Percentiles rank a stretch among this genome's conserved stretches.
These are phyloP conservation scores for Cornus suecica DNA, from an alignment of 148 eudicot species.

Conservation along the genomic window DNA sequence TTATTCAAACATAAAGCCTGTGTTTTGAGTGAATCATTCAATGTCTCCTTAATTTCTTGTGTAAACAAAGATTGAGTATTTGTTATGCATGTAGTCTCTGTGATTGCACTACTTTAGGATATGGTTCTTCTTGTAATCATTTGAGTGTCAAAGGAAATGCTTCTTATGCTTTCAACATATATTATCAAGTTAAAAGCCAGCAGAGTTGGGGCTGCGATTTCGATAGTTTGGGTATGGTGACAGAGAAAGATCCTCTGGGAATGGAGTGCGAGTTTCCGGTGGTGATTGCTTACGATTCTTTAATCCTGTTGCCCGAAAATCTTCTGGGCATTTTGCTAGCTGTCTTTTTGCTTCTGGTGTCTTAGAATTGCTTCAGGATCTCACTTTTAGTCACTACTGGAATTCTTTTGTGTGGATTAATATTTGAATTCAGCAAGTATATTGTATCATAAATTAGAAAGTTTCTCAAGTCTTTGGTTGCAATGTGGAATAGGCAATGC, in stretches of 20 bases:
- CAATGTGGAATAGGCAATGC: no score
- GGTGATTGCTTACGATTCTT: constrained; percentile 68
- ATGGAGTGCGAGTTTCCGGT: constrained; percentile 61
- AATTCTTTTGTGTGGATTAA: neutral
- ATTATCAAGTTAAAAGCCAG: constrained; percentile 72
- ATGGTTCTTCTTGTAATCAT: constrained; percentile 82
- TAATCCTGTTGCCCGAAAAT: constrained; percentile 31
- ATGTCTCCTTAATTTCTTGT: no score
- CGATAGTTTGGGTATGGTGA: constrained; percentile 60
- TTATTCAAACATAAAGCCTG: no score
- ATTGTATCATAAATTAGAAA: neutral
- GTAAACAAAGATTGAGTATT: no score
- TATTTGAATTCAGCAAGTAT: neutral
- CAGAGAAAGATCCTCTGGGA: constrained; percentile 80
- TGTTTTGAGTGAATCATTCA: no score
- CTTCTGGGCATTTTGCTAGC: constrained; percentile 33
- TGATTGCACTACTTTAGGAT: constrained; percentile 86
- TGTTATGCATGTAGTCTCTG: constrained; percentile 87
- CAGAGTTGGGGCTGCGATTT: constrained; percentile 80
- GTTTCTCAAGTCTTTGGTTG: neutral
- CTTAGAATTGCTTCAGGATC: constrained; percentile 18
- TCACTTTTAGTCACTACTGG: neutral
- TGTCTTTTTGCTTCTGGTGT: constrained; percentile 54
- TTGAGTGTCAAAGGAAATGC: constrained; percentile 58
- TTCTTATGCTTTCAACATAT: constrained; percentile 95